Conservation (phyloP, 805 yeast genomes). For the Vanderwaltozyma yarrowii region DNA sequence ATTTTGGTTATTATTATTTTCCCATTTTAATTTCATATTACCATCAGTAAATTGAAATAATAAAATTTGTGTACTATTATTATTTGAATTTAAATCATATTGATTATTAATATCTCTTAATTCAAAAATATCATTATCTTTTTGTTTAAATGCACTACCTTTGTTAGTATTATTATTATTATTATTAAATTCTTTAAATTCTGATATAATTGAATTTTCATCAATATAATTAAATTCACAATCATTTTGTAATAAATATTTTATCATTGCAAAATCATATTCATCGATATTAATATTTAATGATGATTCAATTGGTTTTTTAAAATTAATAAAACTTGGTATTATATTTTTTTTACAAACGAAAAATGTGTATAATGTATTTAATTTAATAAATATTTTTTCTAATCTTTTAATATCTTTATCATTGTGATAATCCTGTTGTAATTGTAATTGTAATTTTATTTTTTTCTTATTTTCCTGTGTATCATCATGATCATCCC, state of each 20-base stretch:
- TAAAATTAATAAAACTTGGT: conserved; percentile 45
- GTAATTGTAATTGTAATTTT: too few species aligned
- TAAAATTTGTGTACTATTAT: conserved; percentile 41
- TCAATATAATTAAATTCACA: conserved; percentile 68
- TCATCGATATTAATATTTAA: conserved; percentile 35
- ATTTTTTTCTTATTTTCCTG: too few species aligned
- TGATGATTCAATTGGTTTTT: conserved; percentile 41
- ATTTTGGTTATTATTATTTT: conserved; percentile 27
- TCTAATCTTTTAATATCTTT: conserved; percentile 32
- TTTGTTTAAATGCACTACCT: conserved; percentile 41
- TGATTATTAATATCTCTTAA: conserved; percentile 32
- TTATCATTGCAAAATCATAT: conserved; percentile 56
- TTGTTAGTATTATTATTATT: conserved; percentile 15
- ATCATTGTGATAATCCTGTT: neutral
- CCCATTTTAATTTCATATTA: conserved; percentile 39
- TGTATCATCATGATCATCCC: too few species aligned
- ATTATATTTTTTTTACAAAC: conserved; percentile 50
- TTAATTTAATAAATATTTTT: conserved; percentile 40
- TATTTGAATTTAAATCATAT: conserved; percentile 16
- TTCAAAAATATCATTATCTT: conserved; percentile 43
- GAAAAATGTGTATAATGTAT: conserved; percentile 53
- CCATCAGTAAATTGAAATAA: conserved; percentile 75
- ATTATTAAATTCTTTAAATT: conserved; percentile 30
- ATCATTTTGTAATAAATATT: conserved; percentile 54
- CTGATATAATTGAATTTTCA: conserved; percentile 48